Conservation (phyloP, 202 grass and related monocot species). For the Bolboschoenoplectus hybrid region DNA sequence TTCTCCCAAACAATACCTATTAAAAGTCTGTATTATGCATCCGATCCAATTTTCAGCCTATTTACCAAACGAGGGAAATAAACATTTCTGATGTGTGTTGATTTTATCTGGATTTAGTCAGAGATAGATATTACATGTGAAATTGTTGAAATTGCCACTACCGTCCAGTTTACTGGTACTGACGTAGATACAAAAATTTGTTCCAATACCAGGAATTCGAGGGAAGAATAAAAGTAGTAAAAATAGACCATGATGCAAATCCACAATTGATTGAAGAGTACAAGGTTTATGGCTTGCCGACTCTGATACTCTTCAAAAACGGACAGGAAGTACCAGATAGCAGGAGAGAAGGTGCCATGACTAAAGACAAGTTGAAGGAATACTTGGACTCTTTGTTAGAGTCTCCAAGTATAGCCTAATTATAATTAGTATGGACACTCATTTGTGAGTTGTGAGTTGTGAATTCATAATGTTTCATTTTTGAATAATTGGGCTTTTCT, state of each 20-base stretch:
- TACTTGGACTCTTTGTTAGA: conserved; percentile 69
- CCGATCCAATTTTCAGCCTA: not conserved
- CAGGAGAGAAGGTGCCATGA: conserved; percentile 85
- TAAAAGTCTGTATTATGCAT: not conserved
- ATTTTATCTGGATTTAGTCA: not conserved
- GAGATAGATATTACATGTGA: not conserved
- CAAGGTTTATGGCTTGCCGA: conserved; percentile 83
- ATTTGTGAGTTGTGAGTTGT: conserved; percentile 10
- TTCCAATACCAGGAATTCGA: conserved; percentile 63
- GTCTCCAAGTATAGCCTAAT: conserved; percentile 52
- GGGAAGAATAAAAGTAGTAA: conserved; percentile 79
- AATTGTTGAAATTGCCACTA: not conserved
- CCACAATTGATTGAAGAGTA: conserved; percentile 74
- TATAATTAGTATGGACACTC: conserved; percentile 33
- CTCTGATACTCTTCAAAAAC: conserved; percentile 90
- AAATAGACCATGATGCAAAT: conserved; percentile 89
- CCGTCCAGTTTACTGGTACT: not conserved
- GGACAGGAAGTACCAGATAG: conserved; percentile 83
- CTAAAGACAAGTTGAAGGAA: conserved; percentile 82
- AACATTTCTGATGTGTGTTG: not conserved
- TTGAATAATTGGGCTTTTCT: not conserved
- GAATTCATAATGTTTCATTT: not conserved
- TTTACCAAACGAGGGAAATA: not conserved
- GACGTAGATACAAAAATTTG: conserved; percentile 29
- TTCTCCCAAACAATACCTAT: not conserved